Percentiles rank a stretch among this genome's conserved stretches.
Evolutionary conservation across 2,329 filamentous ascomycete genomes (phyloP).

Genomic region (Xylariaceae sp.): DNA sequence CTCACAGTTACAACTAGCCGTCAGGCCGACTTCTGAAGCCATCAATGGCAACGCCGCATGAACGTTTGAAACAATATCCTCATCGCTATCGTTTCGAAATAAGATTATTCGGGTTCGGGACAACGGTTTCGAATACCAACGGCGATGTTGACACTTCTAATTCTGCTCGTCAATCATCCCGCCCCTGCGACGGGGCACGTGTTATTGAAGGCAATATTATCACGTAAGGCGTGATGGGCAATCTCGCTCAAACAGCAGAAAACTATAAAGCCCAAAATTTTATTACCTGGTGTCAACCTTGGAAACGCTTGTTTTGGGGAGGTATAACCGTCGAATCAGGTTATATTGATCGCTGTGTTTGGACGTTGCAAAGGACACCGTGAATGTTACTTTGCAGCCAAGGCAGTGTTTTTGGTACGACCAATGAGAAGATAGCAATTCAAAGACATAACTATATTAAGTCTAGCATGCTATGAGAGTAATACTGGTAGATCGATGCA

Average conservation of each 20-base stretch:
- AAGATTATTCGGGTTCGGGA: slow-evolving; percentile 13
- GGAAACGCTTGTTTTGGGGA: too few species aligned
- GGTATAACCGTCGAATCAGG: too few species aligned
- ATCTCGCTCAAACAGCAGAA: neutral
- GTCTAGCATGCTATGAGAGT: too few species aligned
- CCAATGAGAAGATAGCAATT: too few species aligned
- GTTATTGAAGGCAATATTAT: neutral
- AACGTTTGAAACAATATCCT: slow-evolving; percentile 21
- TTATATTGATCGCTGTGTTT: too few species aligned
- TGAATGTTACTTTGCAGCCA: too few species aligned
- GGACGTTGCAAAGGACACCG: too few species aligned
- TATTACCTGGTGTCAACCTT: too few species aligned
- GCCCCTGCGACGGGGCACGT: neutral
- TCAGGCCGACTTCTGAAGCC: neutral
- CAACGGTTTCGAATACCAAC: slow-evolving; percentile 21
- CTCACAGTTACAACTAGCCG: neutral
- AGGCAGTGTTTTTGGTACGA: too few species aligned
- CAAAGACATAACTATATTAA: too few species aligned
- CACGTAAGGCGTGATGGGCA: neutral
- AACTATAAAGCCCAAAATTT: too few species aligned
- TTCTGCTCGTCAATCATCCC: neutral
- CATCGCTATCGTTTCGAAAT: slow-evolving; percentile 14
- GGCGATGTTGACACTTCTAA: slow-evolving; percentile 20
- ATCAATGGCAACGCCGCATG: neutral
- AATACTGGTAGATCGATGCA: too few species aligned